These are phyloP conservation scores for Hygrocybe punicea DNA, from an alignment of 768 basidiomycete genomes.

Conservation along the genomic window DNA sequence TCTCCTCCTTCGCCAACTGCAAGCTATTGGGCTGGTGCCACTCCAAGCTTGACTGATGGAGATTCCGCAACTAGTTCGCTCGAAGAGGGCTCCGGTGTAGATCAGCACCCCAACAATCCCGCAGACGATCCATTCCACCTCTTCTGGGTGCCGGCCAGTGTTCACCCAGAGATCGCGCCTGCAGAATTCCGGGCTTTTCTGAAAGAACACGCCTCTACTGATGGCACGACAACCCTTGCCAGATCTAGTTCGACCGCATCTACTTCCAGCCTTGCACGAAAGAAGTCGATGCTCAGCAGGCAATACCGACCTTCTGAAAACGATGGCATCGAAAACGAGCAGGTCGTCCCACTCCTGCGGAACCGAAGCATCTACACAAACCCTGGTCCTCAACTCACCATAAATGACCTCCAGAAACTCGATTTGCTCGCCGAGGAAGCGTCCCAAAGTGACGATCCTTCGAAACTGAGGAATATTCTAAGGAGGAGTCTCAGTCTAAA, in stretches of 20 bases:
- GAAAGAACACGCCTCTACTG: constrained; percentile 79
- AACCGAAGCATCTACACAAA: constrained; percentile 66
- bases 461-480: constrained; percentile 71
- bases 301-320: constrained; percentile 83
- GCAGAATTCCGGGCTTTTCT: constrained; percentile 94
- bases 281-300: constrained; percentile 89
- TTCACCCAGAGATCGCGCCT: constrained; percentile 97
- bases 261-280: constrained; percentile 62
- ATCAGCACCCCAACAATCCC: constrained; percentile 33
- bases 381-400: constrained; percentile 81
- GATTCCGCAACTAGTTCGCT: constrained; percentile 42
- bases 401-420: constrained; percentile 89
- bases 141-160: constrained; percentile 96
- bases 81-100: constrained; percentile 29
- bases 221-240: constrained; percentile 38
- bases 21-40: constrained; percentile 45
- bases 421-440: constrained; percentile 93
- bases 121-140: constrained; percentile 82
- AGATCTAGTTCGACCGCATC: constrained; percentile 48
- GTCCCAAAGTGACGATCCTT: constrained; percentile 75
- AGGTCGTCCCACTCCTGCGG: constrained; percentile 63
- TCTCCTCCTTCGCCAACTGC: constrained; percentile 57
- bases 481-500: constrained; percentile 87
- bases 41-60: constrained; percentile 40
- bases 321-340: constrained; percentile 69